phyloP scores from a whole-genome alignment of 805 yeast genomes.

The Candida caryicola region DNA sequence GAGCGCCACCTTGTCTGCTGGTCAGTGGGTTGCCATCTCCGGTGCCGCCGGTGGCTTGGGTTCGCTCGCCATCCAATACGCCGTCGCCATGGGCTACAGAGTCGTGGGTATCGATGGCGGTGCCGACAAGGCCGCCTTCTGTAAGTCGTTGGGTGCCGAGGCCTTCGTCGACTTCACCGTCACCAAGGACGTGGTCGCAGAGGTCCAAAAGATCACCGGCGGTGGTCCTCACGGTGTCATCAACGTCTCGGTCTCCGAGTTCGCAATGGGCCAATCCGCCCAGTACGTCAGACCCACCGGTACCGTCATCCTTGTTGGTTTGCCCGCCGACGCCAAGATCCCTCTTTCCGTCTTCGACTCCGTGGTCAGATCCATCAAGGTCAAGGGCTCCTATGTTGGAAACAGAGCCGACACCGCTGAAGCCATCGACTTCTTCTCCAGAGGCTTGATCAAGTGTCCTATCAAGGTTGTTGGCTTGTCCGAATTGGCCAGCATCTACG shows the following conservation, averaged over 20 bases:
- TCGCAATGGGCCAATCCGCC: constrained; percentile 46
- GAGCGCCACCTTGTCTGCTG: constrained; percentile 67
- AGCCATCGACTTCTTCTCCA: constrained; percentile 69
- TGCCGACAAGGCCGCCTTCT: constrained; percentile 54
- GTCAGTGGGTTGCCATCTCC: constrained; percentile 73
- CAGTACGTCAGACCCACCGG: constrained; percentile 42
- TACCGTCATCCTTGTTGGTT: constrained; percentile 51
- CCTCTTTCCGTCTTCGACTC: constrained; percentile 67
- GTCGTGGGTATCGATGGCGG: constrained; percentile 74
- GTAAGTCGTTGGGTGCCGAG: constrained; percentile 64
- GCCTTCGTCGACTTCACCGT: constrained; percentile 54
- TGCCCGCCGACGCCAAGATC: constrained; percentile 78
- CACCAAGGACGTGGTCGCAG: constrained; percentile 49
- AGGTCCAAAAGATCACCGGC: constrained; percentile 42
- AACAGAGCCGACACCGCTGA: constrained; percentile 84
- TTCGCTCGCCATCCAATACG: constrained; percentile 70
- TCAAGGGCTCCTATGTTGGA: constrained; percentile 84
- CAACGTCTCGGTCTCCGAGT: constrained; percentile 52
- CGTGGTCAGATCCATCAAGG: constrained; percentile 68
- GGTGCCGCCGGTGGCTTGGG: constrained; percentile 86
- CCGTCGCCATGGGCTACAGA: constrained; percentile 72
- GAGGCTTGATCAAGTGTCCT: constrained; percentile 72
- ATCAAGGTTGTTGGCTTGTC: constrained; percentile 75
- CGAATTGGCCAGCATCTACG: constrained; percentile 64
- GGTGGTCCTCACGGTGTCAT: constrained; percentile 59